phyloP scores from a whole-genome alignment of 2,329 filamentous ascomycete genomes.

The Thermoascus crustaceus region DNA sequence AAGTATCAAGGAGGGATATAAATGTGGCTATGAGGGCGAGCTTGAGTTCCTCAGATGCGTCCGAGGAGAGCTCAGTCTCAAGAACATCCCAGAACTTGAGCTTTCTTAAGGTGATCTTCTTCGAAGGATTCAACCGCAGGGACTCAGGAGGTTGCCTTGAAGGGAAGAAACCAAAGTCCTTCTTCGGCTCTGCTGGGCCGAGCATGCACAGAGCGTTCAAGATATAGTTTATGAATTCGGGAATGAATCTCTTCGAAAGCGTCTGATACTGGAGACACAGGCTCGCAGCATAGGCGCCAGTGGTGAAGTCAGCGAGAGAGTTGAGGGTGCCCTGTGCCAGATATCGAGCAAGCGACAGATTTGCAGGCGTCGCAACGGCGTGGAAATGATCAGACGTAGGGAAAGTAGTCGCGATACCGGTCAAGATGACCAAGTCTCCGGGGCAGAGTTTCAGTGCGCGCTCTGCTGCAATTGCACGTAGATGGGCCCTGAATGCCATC shows the following conservation, averaged over 20 bases:
- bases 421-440: constrained; percentile 78
- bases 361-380: constrained; percentile 82
- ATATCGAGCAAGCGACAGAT: constrained; percentile 75
- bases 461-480: constrained; percentile 49
- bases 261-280: constrained; percentile 75
- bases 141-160: constrained; percentile 48
- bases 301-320: constrained; percentile 57
- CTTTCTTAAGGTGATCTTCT: constrained; percentile 38
- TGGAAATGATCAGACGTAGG: constrained; percentile 98
- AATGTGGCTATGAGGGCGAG: constrained; percentile 55
- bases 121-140: constrained; percentile 40
- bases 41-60: constrained; percentile 40
- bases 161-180: constrained; percentile 51
- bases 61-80: constrained; percentile 11
- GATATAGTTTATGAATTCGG: constrained; percentile 76
- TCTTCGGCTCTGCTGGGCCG: constrained; percentile 46
- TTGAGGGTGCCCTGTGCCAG: constrained; percentile 68
- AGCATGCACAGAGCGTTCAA: constrained; percentile 64
- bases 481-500: constrained; percentile 65
- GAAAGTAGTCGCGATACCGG: constrained; percentile 75
- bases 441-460: constrained; percentile 44
- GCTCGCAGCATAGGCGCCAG: constrained; percentile 70
- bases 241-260: constrained; percentile 77
- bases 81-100: constrained; percentile 54
- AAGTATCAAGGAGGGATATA: constrained; percentile 56